Evolutionary conservation across 225 moss, liverwort and hornwort genomes (phyloP).

Genomic region (Straminergon stramineum): DNA sequence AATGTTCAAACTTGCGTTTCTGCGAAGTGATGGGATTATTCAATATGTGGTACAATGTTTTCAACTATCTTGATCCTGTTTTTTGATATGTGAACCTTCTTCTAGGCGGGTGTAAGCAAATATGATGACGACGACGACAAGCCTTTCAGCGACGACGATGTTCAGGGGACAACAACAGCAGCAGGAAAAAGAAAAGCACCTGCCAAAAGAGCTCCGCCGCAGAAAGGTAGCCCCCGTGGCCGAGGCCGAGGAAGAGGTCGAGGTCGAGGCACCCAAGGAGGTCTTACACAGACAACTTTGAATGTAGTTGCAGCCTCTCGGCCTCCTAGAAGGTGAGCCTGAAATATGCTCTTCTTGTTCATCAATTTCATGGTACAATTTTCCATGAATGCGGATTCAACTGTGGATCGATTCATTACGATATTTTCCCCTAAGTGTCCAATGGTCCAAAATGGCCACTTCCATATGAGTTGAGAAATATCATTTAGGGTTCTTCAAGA

Average conservation of each 20-base stretch:
- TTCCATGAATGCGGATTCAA: not conserved
- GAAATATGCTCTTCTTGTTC: not conserved
- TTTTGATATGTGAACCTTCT: not conserved
- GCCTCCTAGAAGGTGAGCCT: slow-evolving; percentile 34
- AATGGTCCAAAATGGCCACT: not conserved
- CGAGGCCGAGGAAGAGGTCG: slow-evolving; percentile 52
- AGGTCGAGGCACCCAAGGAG: slow-evolving; percentile 32
- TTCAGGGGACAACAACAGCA: not conserved
- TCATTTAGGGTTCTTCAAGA: not conserved
- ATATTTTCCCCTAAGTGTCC: not conserved
- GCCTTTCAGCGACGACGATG: slow-evolving; percentile 39
- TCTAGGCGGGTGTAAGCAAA: slow-evolving; percentile 19
- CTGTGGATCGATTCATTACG: not conserved
- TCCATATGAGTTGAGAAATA: not conserved
- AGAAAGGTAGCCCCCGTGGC: slow-evolving; percentile 21
- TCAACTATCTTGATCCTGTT: not conserved
- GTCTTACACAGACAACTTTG: slow-evolving; percentile 52
- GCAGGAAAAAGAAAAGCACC: slow-evolving; percentile 31
- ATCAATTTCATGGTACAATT: not conserved
- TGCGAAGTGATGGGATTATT: not conserved
- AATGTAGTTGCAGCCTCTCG: slow-evolving; percentile 37
- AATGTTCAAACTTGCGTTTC: not conserved
- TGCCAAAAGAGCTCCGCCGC: slow-evolving; percentile 9
- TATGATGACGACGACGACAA: slow-evolving; percentile 16
- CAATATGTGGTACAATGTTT: not conserved